Conservation (phyloP, 1,284 basidiomycete species). For the Cystobasidium sp. region DNA sequence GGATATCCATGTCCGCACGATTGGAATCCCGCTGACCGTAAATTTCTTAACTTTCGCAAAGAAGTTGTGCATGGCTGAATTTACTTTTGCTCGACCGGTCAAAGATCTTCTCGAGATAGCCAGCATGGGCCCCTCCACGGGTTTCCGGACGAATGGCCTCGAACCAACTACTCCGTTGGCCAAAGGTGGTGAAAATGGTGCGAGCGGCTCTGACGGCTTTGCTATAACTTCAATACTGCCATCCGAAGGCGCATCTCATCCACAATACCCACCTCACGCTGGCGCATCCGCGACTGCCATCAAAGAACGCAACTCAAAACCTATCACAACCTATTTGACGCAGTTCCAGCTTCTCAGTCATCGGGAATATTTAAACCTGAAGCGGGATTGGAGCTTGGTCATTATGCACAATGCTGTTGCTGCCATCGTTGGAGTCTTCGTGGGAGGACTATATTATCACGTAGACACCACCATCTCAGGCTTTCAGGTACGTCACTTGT, state of each 20-base stretch:
- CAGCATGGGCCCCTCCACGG: neutral
- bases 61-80: neutral
- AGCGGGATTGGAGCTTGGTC: conserved; percentile 78
- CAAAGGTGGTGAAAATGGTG: conserved; percentile 2
- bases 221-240: neutral
- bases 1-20: conserved; percentile 66
- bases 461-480: conserved; percentile 80
- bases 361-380: conserved; percentile 79
- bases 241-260: neutral
- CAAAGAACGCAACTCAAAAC: conserved; percentile 40
- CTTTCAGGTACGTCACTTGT: conserved; percentile 69
- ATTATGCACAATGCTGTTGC: conserved; percentile 74
- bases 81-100: neutral
- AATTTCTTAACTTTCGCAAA: neutral
- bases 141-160: neutral
- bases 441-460: conserved; percentile 80
- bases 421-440: conserved; percentile 68
- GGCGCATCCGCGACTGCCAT: conserved; percentile 23
- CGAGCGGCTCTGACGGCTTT: neutral
- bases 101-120: conserved; percentile 25
- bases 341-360: conserved; percentile 77
- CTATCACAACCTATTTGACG: conserved; percentile 73
- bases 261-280: conserved; percentile 17
- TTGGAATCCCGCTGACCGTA: conserved; percentile 85
- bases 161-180: conserved; percentile 13